Percentiles rank a stretch among this genome's conserved stretches.
Evolutionary conservation across 2,329 filamentous ascomycete genomes (phyloP).

Genomic region (Microthyrium microscopicum): DNA sequence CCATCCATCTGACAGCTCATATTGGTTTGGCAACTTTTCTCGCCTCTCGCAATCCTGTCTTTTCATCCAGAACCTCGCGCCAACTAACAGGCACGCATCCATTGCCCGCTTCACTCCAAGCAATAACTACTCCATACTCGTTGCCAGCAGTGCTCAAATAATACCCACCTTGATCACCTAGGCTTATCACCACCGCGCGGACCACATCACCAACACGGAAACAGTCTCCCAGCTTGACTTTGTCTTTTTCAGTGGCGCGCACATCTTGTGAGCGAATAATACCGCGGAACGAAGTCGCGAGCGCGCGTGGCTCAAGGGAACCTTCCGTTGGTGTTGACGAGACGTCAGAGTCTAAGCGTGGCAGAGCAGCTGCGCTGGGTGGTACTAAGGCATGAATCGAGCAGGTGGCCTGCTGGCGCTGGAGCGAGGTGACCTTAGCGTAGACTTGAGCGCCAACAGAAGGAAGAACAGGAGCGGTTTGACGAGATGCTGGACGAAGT

Average conservation of each 20-base stretch:
- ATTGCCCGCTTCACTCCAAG: conserved; percentile 71
- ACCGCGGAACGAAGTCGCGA: conserved; percentile 50
- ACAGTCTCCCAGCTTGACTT: conserved; percentile 75
- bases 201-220: conserved; percentile 91
- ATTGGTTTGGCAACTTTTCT: conserved; percentile 92
- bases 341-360: neutral
- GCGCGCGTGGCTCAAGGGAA: neutral
- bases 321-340: neutral
- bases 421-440: conserved; percentile 70
- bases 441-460: conserved; percentile 68
- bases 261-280: conserved; percentile 82
- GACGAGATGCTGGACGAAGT: conserved; percentile 21
- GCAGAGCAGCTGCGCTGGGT: conserved; percentile 24
- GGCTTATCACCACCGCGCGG: conserved; percentile 58
- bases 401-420: conserved; percentile 68
- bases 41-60: conserved; percentile 57
- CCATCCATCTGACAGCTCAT: conserved; percentile 19
- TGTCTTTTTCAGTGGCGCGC: conserved; percentile 87
- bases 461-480: conserved; percentile 37
- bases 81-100: conserved; percentile 87
- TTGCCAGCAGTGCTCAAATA: conserved; percentile 88
- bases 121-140: conserved; percentile 86
- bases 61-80: conserved; percentile 81
- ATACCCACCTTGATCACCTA: conserved; percentile 89
- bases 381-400: conserved; percentile 59